Conservation (phyloP, 306 rosid genomes). For the Psophocarpus tetragonolobus region DNA sequence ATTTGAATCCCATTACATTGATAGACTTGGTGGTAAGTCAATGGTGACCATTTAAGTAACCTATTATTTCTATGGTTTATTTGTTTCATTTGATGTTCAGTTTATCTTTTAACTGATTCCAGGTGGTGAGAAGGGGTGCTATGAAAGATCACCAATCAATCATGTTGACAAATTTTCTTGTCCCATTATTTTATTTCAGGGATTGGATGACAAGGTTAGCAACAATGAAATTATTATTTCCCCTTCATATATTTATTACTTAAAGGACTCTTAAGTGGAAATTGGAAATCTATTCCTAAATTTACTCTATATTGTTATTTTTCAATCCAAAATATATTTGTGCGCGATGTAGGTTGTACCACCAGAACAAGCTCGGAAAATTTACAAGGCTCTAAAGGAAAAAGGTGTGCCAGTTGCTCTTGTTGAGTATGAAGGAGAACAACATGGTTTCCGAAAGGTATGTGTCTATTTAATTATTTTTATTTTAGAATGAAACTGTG, state of each 20-base stretch:
- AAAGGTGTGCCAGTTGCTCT: conserved; percentile 94
- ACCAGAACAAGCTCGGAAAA: conserved; percentile 84
- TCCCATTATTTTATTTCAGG: conserved; percentile 90
- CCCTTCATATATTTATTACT: background rate
- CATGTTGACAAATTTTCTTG: conserved; percentile 80
- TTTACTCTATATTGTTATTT: background rate
- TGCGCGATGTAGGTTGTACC: conserved; percentile 67
- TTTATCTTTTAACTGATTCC: conserved; percentile 44
- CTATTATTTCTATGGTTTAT: conserved; percentile 3
- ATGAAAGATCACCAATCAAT: conserved; percentile 84
- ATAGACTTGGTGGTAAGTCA: conserved; percentile 76
- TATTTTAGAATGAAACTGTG: background rate
- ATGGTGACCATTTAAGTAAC: background rate
- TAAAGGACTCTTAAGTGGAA: background rate
- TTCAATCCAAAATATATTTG: background rate
- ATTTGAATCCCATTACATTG: conserved; percentile 83
- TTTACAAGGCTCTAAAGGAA: conserved; percentile 76
- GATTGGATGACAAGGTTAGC: conserved; percentile 90
- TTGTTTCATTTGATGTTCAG: conserved; percentile 14
- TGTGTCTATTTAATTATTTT: background rate
- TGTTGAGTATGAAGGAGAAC: conserved; percentile 95
- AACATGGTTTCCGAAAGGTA: conserved; percentile 97
- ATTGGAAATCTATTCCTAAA: background rate
- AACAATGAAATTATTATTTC: background rate
- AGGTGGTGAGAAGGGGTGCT: conserved; percentile 71